phyloP scores from a whole-genome alignment of 2,329 filamentous ascomycete genomes.

The Ceratocystis diversiconidia region DNA sequence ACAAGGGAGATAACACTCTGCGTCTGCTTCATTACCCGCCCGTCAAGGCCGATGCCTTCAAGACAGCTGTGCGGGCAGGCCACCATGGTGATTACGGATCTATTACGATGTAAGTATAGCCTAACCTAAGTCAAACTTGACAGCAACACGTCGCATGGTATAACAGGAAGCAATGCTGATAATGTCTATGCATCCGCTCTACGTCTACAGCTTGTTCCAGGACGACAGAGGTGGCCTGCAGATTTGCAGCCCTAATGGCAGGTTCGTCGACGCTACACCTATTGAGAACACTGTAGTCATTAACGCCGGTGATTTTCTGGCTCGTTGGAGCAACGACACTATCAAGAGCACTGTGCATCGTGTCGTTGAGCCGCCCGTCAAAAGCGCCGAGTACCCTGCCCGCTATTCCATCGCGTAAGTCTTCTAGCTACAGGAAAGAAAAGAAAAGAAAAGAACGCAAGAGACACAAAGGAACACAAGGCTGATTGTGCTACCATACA shows the following conservation, averaged over 20 bases:
- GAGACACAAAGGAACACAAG: background rate
- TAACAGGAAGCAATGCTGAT: background rate
- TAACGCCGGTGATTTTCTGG: conserved; percentile 76
- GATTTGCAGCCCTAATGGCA: conserved; percentile 55
- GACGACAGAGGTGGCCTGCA: conserved; percentile 42
- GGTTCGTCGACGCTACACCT: conserved; percentile 70
- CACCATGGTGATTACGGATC: conserved; percentile 58
- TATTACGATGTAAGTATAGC: conserved; percentile 33
- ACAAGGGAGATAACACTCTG: conserved; percentile 55
- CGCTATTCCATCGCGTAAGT: conserved; percentile 72
- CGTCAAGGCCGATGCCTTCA: conserved; percentile 51
- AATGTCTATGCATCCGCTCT: background rate
- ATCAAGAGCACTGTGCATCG: conserved; percentile 85
- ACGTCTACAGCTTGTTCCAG: conserved; percentile 36
- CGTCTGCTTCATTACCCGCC: conserved; percentile 65
- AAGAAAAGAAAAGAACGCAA: background rate
- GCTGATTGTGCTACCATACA: conserved; percentile 21
- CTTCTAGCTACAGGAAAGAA: background rate
- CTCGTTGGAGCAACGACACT: conserved; percentile 78
- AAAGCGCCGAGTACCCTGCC: conserved; percentile 50
- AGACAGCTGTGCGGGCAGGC: conserved; percentile 59
- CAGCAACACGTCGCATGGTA: background rate
- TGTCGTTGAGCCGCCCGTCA: conserved; percentile 68
- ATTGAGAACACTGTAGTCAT: conserved; percentile 72
- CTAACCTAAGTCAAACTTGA: background rate